phyloP scores from a whole-genome alignment of 495 filamentous ascomycete species.

The Bathelium albidoporum region DNA sequence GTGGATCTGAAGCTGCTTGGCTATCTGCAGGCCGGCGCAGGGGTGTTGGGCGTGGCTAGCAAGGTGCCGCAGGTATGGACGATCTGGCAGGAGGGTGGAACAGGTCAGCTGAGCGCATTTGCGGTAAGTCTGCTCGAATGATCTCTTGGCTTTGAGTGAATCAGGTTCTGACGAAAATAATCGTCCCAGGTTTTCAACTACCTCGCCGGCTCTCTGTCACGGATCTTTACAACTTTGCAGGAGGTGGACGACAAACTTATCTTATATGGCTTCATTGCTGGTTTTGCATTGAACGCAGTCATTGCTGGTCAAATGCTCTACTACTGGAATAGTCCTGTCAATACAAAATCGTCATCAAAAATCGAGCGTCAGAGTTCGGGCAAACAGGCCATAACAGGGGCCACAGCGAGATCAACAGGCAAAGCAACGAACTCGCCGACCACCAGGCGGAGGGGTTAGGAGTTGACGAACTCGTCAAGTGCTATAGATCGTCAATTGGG shows the following conservation, averaged over 20 bases:
- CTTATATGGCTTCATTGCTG: slow-evolving; percentile 83
- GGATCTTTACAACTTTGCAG: slow-evolving; percentile 93
- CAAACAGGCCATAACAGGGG: slow-evolving; percentile 9
- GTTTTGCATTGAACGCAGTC: slow-evolving; percentile 76
- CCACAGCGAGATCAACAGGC: slow-evolving; percentile 5
- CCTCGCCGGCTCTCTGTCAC: slow-evolving; percentile 76
- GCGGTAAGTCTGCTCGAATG: slow-evolving; percentile 51
- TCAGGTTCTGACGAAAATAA: slow-evolving; percentile 7
- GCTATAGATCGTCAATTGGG: no score
- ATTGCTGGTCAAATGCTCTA: slow-evolving; percentile 87
- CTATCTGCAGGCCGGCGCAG: slow-evolving; percentile 76
- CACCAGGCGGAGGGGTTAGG: slow-evolving; percentile 19
- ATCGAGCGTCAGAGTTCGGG: slow-evolving; percentile 16
- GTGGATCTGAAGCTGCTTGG: slow-evolving; percentile 58
- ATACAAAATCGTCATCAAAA: slow-evolving; percentile 31
- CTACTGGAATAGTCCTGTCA: slow-evolving; percentile 79
- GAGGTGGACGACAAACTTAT: slow-evolving; percentile 94
- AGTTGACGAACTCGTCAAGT: not conserved
- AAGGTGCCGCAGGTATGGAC: slow-evolving; percentile 87
- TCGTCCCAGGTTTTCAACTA: slow-evolving; percentile 84
- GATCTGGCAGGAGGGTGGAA: slow-evolving; percentile 73
- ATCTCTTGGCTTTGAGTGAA: not conserved
- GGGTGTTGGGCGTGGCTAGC: slow-evolving; percentile 69
- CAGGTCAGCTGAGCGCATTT: slow-evolving; percentile 92
- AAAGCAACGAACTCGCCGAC: slow-evolving; percentile 14